Evolutionary conservation across 2,329 filamentous ascomycete species (phyloP), one percentile per base, ranked within the genome.

Genomic region (Cercospora beticola): DNA sequence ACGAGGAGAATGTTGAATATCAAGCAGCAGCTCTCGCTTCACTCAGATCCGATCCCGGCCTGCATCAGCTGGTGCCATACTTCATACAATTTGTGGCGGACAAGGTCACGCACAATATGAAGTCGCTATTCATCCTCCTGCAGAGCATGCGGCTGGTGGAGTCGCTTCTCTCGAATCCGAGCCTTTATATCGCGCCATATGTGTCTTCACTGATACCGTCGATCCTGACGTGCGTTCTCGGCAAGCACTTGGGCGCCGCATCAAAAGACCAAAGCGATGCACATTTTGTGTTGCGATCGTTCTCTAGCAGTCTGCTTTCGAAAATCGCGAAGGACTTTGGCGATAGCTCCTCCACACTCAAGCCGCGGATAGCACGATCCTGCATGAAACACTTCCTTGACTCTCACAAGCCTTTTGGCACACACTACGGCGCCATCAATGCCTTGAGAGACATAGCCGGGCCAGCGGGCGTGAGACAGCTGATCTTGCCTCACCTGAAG

Each of bases 81-180:
- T 97, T 98, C 76, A 90, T 97, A 68, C 93, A 96, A 79, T 98
- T 97, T 79, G 91, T 98, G 75, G 90, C 93, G 21, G 94, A 97
- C 79, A 95, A 97, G 80, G 93, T 99, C 62, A 98, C 95, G 1
- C 95, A 99, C 79, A 91, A 90, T 73, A 86, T 97, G 72, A 94
- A 97, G 81, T 92, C 97, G 79, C 86, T 94, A 2, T 97, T 97
- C 78, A 88, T 93, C 5, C 85, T 99, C 23, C 90, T 89, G 21
- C 93, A 96, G 79, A 95, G 97, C 88, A 94, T 99, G 91, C 90
- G 93, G 76, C 88, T 98, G 69, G 90, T 92, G 0, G 88, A 92
- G 61, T 92, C 94, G 1, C 84, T 99, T 62, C 90, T 97, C 61
- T 87, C 90, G 73, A 98, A 97, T 78, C 87, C 89, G 68, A 89